phyloP scores from a whole-genome alignment of 2,329 filamentous ascomycete species.

The Clarireedia paspali region DNA sequence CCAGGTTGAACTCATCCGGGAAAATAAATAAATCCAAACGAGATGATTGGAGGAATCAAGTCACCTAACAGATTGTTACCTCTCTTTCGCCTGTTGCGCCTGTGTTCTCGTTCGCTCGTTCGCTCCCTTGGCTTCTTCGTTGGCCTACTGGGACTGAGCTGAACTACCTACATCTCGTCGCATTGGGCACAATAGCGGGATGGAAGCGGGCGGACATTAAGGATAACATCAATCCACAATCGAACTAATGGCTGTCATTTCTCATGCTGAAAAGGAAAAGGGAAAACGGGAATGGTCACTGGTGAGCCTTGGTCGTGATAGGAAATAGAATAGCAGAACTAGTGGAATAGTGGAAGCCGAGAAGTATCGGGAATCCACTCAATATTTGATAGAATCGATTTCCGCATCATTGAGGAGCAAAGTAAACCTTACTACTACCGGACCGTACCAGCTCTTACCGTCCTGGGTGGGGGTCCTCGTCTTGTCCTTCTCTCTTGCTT shows the following conservation, averaged over 20 bases:
- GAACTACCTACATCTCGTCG: background rate
- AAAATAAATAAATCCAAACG: background rate
- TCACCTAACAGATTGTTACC: background rate
- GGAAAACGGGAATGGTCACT: background rate
- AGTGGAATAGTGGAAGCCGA: background rate
- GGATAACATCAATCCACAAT: background rate
- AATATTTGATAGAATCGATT: too few relatives aligned
- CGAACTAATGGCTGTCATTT: conserved; percentile 8
- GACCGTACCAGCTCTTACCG: too few relatives aligned
- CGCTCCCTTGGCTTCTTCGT: background rate
- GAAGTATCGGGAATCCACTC: too few relatives aligned
- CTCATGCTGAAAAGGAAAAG: background rate
- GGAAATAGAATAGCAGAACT: background rate
- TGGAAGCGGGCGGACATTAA: background rate
- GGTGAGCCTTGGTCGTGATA: background rate
- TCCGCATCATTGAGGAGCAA: too few relatives aligned
- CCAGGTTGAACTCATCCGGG: background rate
- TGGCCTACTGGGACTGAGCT: background rate
- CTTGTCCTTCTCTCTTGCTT: too few relatives aligned
- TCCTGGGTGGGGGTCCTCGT: too few relatives aligned
- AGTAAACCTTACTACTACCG: too few relatives aligned
- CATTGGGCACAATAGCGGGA: conserved; percentile 2
- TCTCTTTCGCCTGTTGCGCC: too few relatives aligned
- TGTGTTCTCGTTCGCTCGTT: too few relatives aligned
- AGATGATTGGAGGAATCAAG: too few relatives aligned